Conservation (phyloP, 139 green algal species). For the Picochlorum sp. region DNA sequence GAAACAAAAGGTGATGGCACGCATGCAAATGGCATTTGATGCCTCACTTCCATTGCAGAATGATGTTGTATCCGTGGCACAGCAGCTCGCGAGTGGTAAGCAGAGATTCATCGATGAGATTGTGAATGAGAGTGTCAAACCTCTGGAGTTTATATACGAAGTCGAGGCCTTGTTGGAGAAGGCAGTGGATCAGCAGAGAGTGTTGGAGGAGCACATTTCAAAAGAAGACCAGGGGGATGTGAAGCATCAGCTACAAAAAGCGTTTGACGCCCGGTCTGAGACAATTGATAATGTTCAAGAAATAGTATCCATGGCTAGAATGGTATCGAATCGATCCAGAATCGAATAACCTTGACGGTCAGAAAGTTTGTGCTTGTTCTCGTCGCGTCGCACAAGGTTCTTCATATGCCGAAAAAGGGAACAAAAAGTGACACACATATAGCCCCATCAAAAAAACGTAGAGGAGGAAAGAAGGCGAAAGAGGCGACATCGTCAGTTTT, state of each 20-base stretch:
- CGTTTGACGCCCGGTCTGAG: neutral
- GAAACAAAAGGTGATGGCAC: neutral
- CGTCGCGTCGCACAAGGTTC: too few relatives aligned
- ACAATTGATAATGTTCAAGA: conserved; percentile 7
- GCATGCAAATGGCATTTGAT: conserved; percentile 1
- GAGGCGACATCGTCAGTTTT: too few relatives aligned
- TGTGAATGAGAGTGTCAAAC: neutral
- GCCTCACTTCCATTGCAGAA: neutral
- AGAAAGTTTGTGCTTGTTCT: too few relatives aligned
- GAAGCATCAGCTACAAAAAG: conserved; percentile 3
- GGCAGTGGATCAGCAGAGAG: conserved; percentile 6
- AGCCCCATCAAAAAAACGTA: too few relatives aligned
- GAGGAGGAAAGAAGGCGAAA: too few relatives aligned
- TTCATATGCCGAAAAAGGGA: too few relatives aligned
- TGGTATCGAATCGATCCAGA: neutral
- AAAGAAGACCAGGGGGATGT: neutral
- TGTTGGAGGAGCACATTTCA: neutral
- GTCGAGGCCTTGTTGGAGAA: neutral
- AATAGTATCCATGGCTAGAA: conserved; percentile 3
- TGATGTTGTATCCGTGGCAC: conserved; percentile 7
- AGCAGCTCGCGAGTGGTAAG: neutral
- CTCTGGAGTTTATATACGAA: conserved; percentile 7
- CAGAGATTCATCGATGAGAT: conserved; percentile 10
- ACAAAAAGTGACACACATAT: too few relatives aligned
- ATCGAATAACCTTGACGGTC: too few relatives aligned